phyloP scores from a whole-genome alignment of 2,329 filamentous ascomycete genomes.

The Botrytis cinerea region DNA sequence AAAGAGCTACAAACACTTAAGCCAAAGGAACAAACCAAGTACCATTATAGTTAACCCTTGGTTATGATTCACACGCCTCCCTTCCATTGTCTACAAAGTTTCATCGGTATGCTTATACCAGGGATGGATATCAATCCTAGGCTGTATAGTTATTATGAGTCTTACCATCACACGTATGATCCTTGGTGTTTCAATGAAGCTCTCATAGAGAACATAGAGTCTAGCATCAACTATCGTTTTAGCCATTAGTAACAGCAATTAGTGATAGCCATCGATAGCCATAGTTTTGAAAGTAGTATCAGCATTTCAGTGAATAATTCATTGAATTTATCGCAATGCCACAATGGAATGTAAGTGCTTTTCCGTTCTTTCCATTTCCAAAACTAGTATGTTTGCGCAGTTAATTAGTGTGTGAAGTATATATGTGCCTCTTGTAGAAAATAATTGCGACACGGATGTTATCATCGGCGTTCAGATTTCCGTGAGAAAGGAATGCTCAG shows the following conservation, averaged over 20 bases:
- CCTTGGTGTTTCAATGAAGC: too few relatives aligned
- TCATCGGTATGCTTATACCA: slow-evolving; percentile 51
- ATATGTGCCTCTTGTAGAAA: slow-evolving; percentile 45
- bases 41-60: too few relatives aligned
- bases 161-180: too few relatives aligned
- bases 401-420: slow-evolving; percentile 10
- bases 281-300: slow-evolving; percentile 12
- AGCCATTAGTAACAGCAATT: too few relatives aligned
- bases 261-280: too few relatives aligned
- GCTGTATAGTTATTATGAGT: too few relatives aligned
- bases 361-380: slow-evolving; percentile 56
- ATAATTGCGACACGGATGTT: slow-evolving; percentile 52
- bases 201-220: too few relatives aligned
- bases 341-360: slow-evolving; percentile 55
- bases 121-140: slow-evolving; percentile 41
- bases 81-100: slow-evolving; percentile 50
- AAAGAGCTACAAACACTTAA: too few relatives aligned
- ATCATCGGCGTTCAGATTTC: slow-evolving; percentile 53
- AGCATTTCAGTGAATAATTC: slow-evolving; percentile 59
- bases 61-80: too few relatives aligned
- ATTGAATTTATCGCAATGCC: slow-evolving; percentile 59
- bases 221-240: too few relatives aligned
- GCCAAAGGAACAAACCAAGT: background rate
- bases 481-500: slow-evolving; percentile 56
- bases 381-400: slow-evolving; percentile 42